Evolutionary conservation across 2,329 filamentous ascomycete species (phyloP), one percentile per base, ranked within the genome.

Genomic region (Colletotrichum coccodes): DNA sequence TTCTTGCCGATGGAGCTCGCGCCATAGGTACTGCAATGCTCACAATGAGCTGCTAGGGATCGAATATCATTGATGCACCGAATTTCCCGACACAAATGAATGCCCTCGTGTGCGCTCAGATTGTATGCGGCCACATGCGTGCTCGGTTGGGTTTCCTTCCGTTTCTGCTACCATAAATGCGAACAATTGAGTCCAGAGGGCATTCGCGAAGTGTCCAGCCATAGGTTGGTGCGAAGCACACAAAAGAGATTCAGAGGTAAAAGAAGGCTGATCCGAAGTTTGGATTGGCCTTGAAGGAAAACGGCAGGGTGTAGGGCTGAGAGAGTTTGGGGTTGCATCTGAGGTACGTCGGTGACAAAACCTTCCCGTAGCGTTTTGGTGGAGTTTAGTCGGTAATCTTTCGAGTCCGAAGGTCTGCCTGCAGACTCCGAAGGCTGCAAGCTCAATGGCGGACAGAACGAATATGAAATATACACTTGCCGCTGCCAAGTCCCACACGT

Each of bases 181-280:
- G 86, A 86, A 71, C 85, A 86, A 12, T 83, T 88, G 80, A 82
- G 85, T 21, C 76, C 88, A 3, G 87, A 89, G 72, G 84, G 85
- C 53, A 81, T 87, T n/a, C 77, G 83, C 36, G 82, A 85, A 57
- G 79, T 87, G 6, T 88, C 87, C 71, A 73, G 80, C 49, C 78
- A 84, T 52, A 82, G 82, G 0, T 86, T 85, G 84, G 83, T 16
- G 80, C 85, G 1, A 75, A 79, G 63, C 76, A 80, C 47, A 81
- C 83, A 0, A 75, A 79, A 60, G 71, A 78, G 66, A 73, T 83
- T 52, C 81, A 82, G 71, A 81, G 72, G 60, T 70, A 79, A 65
- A 74, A 74, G 73, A 75, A 75, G 62, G 34, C 53, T 23, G 23
- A 32, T 32, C 28, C 60, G 21, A 59, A 59, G 50, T 36, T 47